These are phyloP conservation scores for Cyberlindnera maclurae DNA, from an alignment of 805 yeast genomes.

Conservation along the genomic window DNA sequence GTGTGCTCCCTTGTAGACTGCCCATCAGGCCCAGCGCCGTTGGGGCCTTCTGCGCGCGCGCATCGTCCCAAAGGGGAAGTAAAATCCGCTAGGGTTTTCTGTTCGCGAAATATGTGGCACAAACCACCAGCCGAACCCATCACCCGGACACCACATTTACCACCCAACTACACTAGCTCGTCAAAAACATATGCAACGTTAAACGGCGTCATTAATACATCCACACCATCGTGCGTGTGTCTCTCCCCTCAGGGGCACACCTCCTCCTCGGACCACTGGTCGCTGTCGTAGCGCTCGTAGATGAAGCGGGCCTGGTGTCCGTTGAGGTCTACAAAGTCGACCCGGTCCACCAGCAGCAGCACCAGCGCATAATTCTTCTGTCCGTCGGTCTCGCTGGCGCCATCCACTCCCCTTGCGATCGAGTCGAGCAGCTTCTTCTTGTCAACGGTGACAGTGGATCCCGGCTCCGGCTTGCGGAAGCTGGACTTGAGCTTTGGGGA, in stretches of 20 bases:
- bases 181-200: neutral
- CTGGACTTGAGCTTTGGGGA: constrained; percentile 55
- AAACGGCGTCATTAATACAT: neutral
- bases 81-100: no score
- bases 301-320: constrained; percentile 45
- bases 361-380: constrained; percentile 60
- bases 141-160: no score
- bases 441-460: constrained; percentile 47
- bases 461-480: constrained; percentile 71
- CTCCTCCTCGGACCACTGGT: constrained; percentile 70
- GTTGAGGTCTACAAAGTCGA: constrained; percentile 59
- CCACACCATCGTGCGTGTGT: neutral
- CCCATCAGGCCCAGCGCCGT: no score
- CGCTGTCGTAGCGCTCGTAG: constrained; percentile 45
- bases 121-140: no score
- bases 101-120: no score
- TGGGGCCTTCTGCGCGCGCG: no score
- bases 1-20: no score
- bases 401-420: constrained; percentile 78
- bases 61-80: no score
- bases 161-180: neutral
- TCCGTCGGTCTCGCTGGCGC: constrained; percentile 54
- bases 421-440: constrained; percentile 56
- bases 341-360: constrained; percentile 61
- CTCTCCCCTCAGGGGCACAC: constrained; percentile 57